These are phyloP conservation scores for Lichtheimia hyalospora DNA, from an alignment of 371 early-diverging fungal species.

Conservation along the genomic window DNA sequence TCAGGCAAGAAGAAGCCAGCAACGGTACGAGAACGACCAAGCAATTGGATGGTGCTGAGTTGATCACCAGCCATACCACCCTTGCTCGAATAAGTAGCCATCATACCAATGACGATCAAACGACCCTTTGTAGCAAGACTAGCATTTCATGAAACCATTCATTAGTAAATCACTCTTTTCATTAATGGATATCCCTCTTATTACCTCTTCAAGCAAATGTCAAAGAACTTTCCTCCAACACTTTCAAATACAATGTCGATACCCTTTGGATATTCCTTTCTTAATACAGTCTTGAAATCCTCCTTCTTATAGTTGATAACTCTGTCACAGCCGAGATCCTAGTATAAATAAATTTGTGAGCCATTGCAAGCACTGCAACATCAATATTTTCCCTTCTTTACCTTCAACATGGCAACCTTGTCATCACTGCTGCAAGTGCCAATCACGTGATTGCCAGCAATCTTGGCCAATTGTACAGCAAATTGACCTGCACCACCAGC, in stretches of 20 bases:
- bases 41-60: constrained; percentile 47
- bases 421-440: constrained; percentile 51
- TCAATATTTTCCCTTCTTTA: not conserved
- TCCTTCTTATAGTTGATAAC: constrained; percentile 54
- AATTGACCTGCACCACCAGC: constrained; percentile 56
- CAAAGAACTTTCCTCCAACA: constrained; percentile 62
- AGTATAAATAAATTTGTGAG: constrained; percentile 10
- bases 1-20: constrained; percentile 60
- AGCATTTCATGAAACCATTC: not conserved
- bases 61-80: constrained; percentile 44
- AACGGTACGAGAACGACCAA: constrained; percentile 53
- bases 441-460: constrained; percentile 52
- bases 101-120: constrained; percentile 62
- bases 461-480: constrained; percentile 52
- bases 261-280: constrained; percentile 55
- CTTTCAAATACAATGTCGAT: constrained; percentile 63
- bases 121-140: constrained; percentile 52
- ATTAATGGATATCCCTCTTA: not conserved
- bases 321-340: constrained; percentile 33
- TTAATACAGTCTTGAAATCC: constrained; percentile 49
- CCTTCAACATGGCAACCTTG: constrained; percentile 43
- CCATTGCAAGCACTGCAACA: no score
- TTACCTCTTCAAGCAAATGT: constrained; percentile 43
- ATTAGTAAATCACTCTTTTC: not conserved
- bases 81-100: constrained; percentile 39